A percentile compares a stretch with the other conserved stretches of the same genome.
Conservation (phyloP, 2,329 filamentous ascomycete genomes). For the Diaporthe sp. region DNA sequence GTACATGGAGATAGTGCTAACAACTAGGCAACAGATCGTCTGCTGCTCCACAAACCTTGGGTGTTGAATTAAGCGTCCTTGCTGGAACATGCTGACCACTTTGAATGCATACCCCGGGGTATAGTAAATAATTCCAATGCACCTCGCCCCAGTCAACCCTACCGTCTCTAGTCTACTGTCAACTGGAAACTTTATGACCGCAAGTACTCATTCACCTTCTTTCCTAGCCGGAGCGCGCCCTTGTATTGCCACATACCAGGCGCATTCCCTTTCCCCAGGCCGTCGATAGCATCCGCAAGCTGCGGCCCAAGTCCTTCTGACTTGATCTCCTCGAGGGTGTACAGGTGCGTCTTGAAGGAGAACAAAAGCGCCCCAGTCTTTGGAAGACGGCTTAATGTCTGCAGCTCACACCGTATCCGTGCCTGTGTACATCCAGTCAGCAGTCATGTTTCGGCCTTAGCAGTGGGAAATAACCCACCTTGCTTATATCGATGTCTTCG, state of each 20-base stretch:
- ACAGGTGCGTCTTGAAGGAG: slow-evolving; percentile 70
- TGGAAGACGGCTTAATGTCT: slow-evolving; percentile 65
- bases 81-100: too few relatives aligned
- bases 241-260: slow-evolving; percentile 69
- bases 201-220: slow-evolving; percentile 61
- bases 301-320: slow-evolving; percentile 61
- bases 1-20: background rate
- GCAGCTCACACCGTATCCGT: slow-evolving; percentile 63
- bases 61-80: background rate
- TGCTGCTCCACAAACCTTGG: background rate
- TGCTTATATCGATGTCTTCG: slow-evolving; percentile 55
- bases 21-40: background rate
- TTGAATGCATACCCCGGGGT: background rate
- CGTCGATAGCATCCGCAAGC: slow-evolving; percentile 68
- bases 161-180: background rate
- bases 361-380: slow-evolving; percentile 63
- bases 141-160: background rate
- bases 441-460: too few relatives aligned
- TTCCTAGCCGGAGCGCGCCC: slow-evolving; percentile 62
- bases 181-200: slow-evolving; percentile 47
- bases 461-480: slow-evolving; percentile 46
- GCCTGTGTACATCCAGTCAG: slow-evolving; percentile 46
- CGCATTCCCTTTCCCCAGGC: slow-evolving; percentile 63
- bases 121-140: background rate
- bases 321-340: slow-evolving; percentile 63